phyloP scores from a whole-genome alignment of 768 basidiomycete species.

The Mycena latifolia region DNA sequence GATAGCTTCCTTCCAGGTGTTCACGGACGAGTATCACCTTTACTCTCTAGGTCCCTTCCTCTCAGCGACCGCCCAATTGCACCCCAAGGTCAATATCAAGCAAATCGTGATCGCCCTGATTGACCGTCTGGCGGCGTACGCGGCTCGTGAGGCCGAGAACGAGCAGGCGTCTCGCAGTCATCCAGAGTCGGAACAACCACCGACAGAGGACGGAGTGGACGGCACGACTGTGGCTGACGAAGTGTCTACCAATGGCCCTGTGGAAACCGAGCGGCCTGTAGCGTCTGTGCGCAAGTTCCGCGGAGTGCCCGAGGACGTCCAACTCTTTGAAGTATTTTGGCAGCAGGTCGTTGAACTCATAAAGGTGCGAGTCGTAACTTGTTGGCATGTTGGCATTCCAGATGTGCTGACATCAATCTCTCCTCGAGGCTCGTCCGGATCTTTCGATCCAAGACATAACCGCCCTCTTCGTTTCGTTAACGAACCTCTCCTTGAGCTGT shows the following conservation, averaged over 20 bases:
- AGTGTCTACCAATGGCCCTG: slow-evolving; percentile 3
- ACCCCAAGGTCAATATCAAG: slow-evolving; percentile 99
- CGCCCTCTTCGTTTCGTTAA: slow-evolving; percentile 93
- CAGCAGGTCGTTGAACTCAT: slow-evolving; percentile 97
- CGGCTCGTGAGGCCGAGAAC: slow-evolving; percentile 96
- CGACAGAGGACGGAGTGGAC: slow-evolving; percentile 28
- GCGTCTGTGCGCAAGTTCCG: slow-evolving; percentile 83
- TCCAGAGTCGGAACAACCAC: slow-evolving; percentile 46
- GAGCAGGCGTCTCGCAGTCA: slow-evolving; percentile 68
- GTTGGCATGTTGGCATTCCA: slow-evolving; percentile 36
- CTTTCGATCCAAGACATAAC: slow-evolving; percentile 98
- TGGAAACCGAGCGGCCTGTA: slow-evolving; percentile 14
- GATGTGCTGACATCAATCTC: not conserved
- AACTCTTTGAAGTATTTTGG: slow-evolving; percentile 99
- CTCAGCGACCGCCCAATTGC: slow-evolving; percentile 94
- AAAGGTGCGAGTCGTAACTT: slow-evolving; percentile 86
- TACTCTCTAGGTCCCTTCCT: slow-evolving; percentile 97
- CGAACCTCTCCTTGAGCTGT: slow-evolving; percentile 95
- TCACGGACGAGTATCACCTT: slow-evolving; percentile 98
- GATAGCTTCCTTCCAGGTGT: slow-evolving; percentile 70
- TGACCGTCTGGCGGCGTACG: slow-evolving; percentile 95
- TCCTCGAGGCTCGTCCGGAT: slow-evolving; percentile 89
- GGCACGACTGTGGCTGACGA: not conserved
- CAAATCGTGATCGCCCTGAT: slow-evolving; percentile 98
- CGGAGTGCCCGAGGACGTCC: slow-evolving; percentile 95